phyloP scores from a whole-genome alignment of 306 rosid species.

The Cajanus cajan region DNA sequence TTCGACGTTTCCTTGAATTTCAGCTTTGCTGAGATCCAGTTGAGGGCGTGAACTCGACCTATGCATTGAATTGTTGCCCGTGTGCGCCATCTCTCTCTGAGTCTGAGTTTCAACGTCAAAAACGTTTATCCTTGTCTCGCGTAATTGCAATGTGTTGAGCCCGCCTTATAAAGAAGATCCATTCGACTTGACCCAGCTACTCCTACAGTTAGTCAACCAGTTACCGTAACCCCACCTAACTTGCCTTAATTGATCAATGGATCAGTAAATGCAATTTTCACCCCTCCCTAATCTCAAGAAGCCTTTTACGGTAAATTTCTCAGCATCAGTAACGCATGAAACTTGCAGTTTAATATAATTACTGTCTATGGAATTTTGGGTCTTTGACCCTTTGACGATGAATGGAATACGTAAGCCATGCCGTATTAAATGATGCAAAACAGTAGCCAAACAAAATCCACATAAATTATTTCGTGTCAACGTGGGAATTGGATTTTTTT shows the following conservation, averaged over 20 bases:
- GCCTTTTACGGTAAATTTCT: too few species aligned
- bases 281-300: neutral
- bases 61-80: slow-evolving; percentile 56
- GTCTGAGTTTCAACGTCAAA: slow-evolving; percentile 24
- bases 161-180: slow-evolving; percentile 44
- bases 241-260: neutral
- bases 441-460: too few species aligned
- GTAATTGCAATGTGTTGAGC: neutral
- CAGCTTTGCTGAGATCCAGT: slow-evolving; percentile 85
- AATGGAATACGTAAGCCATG: too few species aligned
- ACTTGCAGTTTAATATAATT: too few species aligned
- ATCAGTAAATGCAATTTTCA: neutral
- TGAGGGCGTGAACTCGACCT: slow-evolving; percentile 75
- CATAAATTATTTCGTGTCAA: too few species aligned
- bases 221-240: slow-evolving; percentile 28
- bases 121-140: too few species aligned
- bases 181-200: neutral
- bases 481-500: too few species aligned
- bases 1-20: slow-evolving; percentile 66
- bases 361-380: too few species aligned
- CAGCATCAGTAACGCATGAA: too few species aligned
- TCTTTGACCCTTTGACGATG: too few species aligned
- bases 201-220: neutral
- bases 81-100: slow-evolving; percentile 48
- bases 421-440: too few species aligned